phyloP scores from a whole-genome alignment of 164 flowering plant genomes.

The Umbilicus rupestris region DNA sequence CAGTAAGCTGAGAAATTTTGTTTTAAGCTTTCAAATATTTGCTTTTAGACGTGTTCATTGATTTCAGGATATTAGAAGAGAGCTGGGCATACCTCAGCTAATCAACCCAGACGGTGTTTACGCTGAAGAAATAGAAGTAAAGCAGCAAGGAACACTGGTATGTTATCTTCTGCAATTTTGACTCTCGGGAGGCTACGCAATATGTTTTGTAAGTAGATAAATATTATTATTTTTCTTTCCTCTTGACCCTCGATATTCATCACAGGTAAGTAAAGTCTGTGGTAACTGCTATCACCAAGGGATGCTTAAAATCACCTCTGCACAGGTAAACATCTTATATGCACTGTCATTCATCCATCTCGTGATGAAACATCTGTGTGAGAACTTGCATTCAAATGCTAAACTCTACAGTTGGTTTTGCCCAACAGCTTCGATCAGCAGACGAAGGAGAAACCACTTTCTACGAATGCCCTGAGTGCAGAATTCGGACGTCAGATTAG shows the following conservation, averaged over 20 bases:
- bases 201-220: background rate
- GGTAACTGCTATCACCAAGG: conserved; percentile 8
- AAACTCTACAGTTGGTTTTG: background rate
- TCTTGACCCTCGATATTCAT: background rate
- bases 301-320: conserved; percentile 1
- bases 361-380: background rate
- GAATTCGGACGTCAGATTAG: conserved; percentile 6
- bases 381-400: background rate
- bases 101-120: conserved; percentile 9
- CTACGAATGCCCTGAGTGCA: conserved; percentile 10
- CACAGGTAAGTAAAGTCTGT: conserved; percentile 5
- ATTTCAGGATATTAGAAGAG: conserved; percentile 8
- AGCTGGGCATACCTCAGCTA: conserved; percentile 7
- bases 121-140: background rate
- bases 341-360: background rate
- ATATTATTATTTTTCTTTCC: background rate
- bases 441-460: conserved; percentile 11
- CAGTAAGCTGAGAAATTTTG: background rate
- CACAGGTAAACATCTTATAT: background rate
- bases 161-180: background rate
- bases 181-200: background rate
- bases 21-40: background rate
- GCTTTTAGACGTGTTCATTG: background rate
- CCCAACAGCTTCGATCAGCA: conserved; percentile 1
- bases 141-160: conserved; percentile 8